Evolutionary conservation across 345 rosid species (phyloP).

Genomic region (Populus euphratica): DNA sequence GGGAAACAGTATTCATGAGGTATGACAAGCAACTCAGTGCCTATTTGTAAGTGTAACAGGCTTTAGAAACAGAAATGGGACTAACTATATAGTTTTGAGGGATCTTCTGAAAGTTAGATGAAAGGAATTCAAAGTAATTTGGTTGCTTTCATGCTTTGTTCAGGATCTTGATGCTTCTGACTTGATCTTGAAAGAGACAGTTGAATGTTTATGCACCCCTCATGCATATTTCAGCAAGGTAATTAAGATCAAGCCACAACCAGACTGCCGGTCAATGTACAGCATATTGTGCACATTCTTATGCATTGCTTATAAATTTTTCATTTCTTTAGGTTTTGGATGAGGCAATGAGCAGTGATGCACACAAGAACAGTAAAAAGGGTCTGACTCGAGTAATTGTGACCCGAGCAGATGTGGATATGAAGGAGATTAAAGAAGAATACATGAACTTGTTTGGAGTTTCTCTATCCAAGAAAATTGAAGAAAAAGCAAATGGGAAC

Average conservation of each 20-base stretch:
- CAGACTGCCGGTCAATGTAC: background rate
- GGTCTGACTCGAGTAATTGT: conserved; percentile 69
- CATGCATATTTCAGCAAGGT: conserved; percentile 68
- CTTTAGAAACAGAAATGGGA: no score
- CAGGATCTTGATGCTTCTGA: conserved; percentile 49
- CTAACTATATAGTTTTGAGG: no score
- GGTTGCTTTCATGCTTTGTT: conserved; percentile 7
- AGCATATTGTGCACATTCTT: background rate
- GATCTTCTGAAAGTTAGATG: no score
- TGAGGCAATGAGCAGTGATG: conserved; percentile 43
- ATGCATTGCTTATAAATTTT: background rate
- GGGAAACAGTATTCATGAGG: conserved; percentile 53
- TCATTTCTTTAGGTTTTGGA: conserved; percentile 49
- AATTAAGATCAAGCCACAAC: background rate
- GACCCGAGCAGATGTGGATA: conserved; percentile 60
- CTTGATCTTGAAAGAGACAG: conserved; percentile 40
- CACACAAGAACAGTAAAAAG: conserved; percentile 50
- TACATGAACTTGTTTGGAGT: conserved; percentile 42
- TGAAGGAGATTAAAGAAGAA: conserved; percentile 52
- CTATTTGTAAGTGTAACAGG: no score
- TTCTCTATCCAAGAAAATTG: conserved; percentile 42
- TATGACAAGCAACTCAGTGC: conserved; percentile 1
- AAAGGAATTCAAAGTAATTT: background rate
- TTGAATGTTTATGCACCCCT: conserved; percentile 65
- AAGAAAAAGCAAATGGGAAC: conserved; percentile 61